A percentile compares a stretch with the other conserved stretches of the same genome.
Evolutionary conservation across 176 grass and related monocot genomes (phyloP).

Genomic region (Cenchrus americanus): DNA sequence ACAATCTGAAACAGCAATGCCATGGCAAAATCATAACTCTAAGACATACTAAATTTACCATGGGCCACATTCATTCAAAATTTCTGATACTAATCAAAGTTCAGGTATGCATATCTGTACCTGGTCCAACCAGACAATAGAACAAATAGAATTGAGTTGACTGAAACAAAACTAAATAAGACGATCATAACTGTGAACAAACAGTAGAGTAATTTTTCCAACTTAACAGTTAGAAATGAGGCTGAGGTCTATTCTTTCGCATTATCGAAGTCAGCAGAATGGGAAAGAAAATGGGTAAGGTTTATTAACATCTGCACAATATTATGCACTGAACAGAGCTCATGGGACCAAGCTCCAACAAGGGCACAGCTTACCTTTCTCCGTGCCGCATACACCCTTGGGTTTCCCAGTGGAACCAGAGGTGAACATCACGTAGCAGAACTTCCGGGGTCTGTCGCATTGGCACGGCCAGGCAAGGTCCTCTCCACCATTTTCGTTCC

Average conservation of each 20-base stretch:
- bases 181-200: background rate
- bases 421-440: conserved; percentile 91
- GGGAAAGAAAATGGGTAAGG: background rate
- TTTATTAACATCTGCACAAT: background rate
- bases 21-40: background rate
- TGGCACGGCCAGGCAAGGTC: conserved; percentile 67
- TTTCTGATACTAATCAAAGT: background rate
- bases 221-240: conserved; percentile 15
- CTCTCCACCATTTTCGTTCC: conserved; percentile 12
- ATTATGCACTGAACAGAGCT: background rate
- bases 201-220: background rate
- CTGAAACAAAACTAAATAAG: background rate
- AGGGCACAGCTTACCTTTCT: conserved; percentile 58
- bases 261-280: background rate
- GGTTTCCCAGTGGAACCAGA: conserved; percentile 92
- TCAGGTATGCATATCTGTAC: background rate
- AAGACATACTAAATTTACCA: background rate
- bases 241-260: background rate
- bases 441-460: conserved; percentile 21
- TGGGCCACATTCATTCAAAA: background rate
- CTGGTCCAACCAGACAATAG: background rate
- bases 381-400: conserved; percentile 83
- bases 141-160: too few relatives aligned
- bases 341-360: background rate
- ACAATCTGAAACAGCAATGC: background rate